These are phyloP conservation scores for Eutreptiella sp. DNA, from an alignment of 208 protist species.

Conservation along the genomic window DNA sequence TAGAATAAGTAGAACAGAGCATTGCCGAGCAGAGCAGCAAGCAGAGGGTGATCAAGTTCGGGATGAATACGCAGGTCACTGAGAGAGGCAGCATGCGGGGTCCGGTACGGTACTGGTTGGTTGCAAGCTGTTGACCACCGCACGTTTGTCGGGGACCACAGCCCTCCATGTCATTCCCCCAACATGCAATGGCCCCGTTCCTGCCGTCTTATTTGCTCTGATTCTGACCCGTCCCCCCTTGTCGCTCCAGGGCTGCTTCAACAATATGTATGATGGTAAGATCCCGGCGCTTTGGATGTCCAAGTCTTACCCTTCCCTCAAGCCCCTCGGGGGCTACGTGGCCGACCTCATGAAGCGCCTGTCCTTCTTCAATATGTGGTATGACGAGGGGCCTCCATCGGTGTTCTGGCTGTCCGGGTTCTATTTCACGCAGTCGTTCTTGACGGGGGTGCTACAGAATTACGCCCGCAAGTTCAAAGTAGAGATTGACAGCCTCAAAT, in stretches of 20 bases:
- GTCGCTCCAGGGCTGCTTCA: constrained; percentile 62
- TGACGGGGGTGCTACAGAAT: constrained; percentile 92
- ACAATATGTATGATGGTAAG: constrained; percentile 81
- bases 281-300: constrained; percentile 78
- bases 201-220: too few relatives aligned
- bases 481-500: constrained; percentile 91
- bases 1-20: too few relatives aligned
- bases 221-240: too few relatives aligned
- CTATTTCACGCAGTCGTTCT: constrained; percentile 95
- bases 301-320: constrained; percentile 90
- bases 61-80: too few relatives aligned
- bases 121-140: too few relatives aligned
- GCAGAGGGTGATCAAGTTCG: too few relatives aligned
- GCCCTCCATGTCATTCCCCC: too few relatives aligned
- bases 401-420: constrained; percentile 93
- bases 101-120: too few relatives aligned
- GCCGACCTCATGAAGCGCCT: constrained; percentile 84
- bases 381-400: constrained; percentile 64
- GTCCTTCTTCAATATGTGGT: constrained; percentile 82
- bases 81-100: too few relatives aligned
- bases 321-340: constrained; percentile 89
- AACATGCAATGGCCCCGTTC: too few relatives aligned
- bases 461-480: constrained; percentile 84
- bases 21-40: too few relatives aligned
- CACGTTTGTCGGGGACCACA: too few relatives aligned